Percentiles rank a stretch among this genome's conserved stretches.
phyloP scores from a whole-genome alignment of 306 rosid species.

The barrel medic (Medicago truncatula) region MtrunA17r5.0-ANR NC_053048.1:38882501-38883000 shows the following conservation, averaged over 20 bases:
- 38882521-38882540: not conserved
- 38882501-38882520: slow-evolving; percentile 4
- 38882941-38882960: not conserved
- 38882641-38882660: not conserved
- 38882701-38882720: not conserved
- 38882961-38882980: slow-evolving; percentile 8
- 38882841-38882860: not conserved
- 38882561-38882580: not conserved
- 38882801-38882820: not conserved
- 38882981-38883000: slow-evolving; percentile 13
- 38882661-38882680: not conserved
- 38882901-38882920: not conserved
- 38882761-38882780: not conserved
- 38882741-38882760: not conserved
- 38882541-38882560: not conserved
- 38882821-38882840: not conserved
- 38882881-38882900: not conserved
- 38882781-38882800: not conserved
- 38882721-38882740: not conserved
- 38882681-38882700: not conserved
- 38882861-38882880: not conserved
- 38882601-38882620: not conserved
- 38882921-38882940: slow-evolving; percentile 15
- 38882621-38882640: not conserved
- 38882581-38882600: not conserved